These are phyloP conservation scores for Geotrichum aggregatum DNA, from an alignment of 1,139 yeast genomes.

Conservation along the genomic window DNA sequence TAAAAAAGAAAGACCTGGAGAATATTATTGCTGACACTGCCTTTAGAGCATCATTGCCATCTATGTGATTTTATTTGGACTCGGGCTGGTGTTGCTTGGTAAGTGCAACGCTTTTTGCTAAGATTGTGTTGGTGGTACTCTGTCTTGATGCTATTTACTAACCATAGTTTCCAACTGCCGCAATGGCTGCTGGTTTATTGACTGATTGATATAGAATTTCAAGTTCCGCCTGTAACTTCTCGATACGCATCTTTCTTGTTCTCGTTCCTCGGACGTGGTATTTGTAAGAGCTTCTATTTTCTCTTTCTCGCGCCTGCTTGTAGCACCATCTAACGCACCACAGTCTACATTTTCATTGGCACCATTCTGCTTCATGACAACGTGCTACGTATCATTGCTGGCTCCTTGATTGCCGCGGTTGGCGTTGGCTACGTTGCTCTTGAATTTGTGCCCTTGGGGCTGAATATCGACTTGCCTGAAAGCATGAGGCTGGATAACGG, in stretches of 20 bases:
- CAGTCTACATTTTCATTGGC: slow-evolving; percentile 64
- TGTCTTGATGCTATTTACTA: too few relatives aligned
- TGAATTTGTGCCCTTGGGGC: slow-evolving; percentile 55
- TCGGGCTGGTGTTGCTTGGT: slow-evolving; percentile 52
- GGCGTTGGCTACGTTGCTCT: slow-evolving; percentile 59
- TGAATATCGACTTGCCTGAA: slow-evolving; percentile 62
- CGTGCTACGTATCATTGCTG: slow-evolving; percentile 52
- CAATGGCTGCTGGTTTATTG: slow-evolving; percentile 1
- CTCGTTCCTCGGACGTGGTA: slow-evolving; percentile 80
- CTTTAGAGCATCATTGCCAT: slow-evolving; percentile 56
- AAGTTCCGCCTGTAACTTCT: slow-evolving; percentile 51
- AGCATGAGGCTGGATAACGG: slow-evolving; percentile 48
- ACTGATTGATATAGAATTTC: slow-evolving; percentile 50
- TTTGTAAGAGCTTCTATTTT: slow-evolving; percentile 45
- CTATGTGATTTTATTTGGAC: slow-evolving; percentile 54
- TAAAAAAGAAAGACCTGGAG: too few relatives aligned
- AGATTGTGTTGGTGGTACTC: too few relatives aligned
- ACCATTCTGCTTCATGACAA: slow-evolving; percentile 59
- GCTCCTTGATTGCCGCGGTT: slow-evolving; percentile 50
- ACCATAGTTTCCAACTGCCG: neutral
- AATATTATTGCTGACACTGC: too few relatives aligned
- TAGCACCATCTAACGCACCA: neutral
- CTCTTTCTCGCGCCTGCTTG: neutral
- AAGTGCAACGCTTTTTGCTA: slow-evolving; percentile 36
- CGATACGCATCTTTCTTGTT: slow-evolving; percentile 75